Percentiles rank a stretch among this genome's conserved stretches.
phyloP scores from a whole-genome alignment of 768 basidiomycete species.

The Trametes villosa region DNA sequence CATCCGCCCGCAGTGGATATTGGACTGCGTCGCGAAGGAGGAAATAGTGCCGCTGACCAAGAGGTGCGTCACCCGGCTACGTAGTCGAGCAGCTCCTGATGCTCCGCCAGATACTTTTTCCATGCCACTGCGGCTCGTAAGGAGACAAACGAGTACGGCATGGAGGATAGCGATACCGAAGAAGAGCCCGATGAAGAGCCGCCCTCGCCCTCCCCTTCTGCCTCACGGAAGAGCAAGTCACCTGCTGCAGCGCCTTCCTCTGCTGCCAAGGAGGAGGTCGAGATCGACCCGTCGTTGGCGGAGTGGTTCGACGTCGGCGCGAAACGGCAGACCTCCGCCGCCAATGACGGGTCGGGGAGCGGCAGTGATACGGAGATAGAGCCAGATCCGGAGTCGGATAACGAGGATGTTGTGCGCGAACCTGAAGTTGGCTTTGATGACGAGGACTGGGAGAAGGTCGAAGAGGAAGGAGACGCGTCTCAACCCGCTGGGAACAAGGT shows the following conservation, averaged over 20 bases:
- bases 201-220: not conserved
- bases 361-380: constrained; percentile 70
- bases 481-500: constrained; percentile 1
- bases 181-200: constrained; percentile 20
- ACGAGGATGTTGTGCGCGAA: constrained; percentile 53
- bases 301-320: constrained; percentile 63
- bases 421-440: constrained; percentile 27
- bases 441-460: constrained; percentile 46
- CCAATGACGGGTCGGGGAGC: constrained; percentile 39
- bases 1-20: constrained; percentile 80
- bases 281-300: constrained; percentile 49
- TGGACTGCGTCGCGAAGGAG: constrained; percentile 69
- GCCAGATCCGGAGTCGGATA: constrained; percentile 63
- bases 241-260: constrained; percentile 1
- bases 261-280: constrained; percentile 32
- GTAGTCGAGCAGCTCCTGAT: not conserved
- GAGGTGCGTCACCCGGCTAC: constrained; percentile 53
- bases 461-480: constrained; percentile 11
- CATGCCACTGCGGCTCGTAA: constrained; percentile 61
- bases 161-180: constrained; percentile 38
- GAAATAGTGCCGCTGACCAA: constrained; percentile 63
- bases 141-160: constrained; percentile 54
- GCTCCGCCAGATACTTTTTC: constrained; percentile 71
- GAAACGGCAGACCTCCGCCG: constrained; percentile 23
- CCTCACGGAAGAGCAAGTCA: constrained; percentile 10